These are phyloP conservation scores for Zanthoxylum bungeanum DNA, from an alignment of 345 rosid species.

Conservation along the genomic window DNA sequence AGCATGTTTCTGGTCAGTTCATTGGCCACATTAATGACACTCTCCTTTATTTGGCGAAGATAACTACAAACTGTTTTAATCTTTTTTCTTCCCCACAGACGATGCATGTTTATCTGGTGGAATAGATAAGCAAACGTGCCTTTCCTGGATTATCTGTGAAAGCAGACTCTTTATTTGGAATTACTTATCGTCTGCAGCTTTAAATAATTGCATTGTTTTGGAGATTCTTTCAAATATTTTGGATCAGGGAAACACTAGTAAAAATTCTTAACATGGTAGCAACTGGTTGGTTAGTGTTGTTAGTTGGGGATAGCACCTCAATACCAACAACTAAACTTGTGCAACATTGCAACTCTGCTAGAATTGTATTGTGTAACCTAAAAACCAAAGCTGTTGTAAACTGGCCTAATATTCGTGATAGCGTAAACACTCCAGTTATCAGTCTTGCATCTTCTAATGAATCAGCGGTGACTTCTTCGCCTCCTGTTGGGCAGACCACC, in stretches of 20 bases:
- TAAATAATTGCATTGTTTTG: conserved; percentile 55
- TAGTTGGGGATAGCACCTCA: conserved; percentile 50
- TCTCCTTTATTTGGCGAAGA: conserved; percentile 10
- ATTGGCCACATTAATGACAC: background rate
- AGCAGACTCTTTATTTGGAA: conserved; percentile 74
- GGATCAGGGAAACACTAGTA: conserved; percentile 26
- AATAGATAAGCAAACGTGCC: conserved; percentile 69
- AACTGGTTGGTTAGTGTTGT: conserved; percentile 71
- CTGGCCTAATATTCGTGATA: conserved; percentile 70
- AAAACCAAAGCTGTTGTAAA: conserved; percentile 59
- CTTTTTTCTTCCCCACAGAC: conserved; percentile 45
- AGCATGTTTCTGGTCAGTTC: conserved; percentile 55
- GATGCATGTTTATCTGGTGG: conserved; percentile 60
- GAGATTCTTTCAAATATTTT: conserved; percentile 49
- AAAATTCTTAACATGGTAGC: conserved; percentile 25
- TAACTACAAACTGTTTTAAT: conserved; percentile 13
- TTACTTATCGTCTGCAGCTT: conserved; percentile 47
- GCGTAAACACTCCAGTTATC: conserved; percentile 40
- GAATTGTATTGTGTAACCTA: conserved; percentile 58
- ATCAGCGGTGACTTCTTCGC: conserved; percentile 38
- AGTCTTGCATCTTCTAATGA: conserved; percentile 43
- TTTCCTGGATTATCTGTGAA: conserved; percentile 76
- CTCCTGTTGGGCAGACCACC: conserved; percentile 32
- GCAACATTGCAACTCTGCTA: conserved; percentile 39
- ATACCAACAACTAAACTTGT: conserved; percentile 32